These are phyloP conservation scores for Daldinia grandis DNA, from an alignment of 495 filamentous ascomycete species.

Conservation along the genomic window DNA sequence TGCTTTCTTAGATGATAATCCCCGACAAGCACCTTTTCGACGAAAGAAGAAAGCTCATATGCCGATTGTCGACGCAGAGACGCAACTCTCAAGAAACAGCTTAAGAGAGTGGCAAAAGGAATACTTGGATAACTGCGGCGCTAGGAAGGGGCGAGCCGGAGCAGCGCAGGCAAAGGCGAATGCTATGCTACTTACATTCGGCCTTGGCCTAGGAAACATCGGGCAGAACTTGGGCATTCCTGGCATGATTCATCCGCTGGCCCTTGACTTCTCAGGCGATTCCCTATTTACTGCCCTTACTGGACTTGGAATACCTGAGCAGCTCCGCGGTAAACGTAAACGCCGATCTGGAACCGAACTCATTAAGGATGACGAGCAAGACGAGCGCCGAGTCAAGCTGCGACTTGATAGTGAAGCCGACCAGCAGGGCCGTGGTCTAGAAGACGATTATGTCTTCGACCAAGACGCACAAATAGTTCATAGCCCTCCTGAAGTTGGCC, in stretches of 20 bases:
- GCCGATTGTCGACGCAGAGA: conserved; percentile 51
- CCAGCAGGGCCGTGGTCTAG: conserved; percentile 30
- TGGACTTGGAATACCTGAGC: conserved; percentile 26
- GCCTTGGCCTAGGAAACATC: conserved; percentile 52
- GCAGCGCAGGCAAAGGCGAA: conserved; percentile 54
- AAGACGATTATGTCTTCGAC: conserved; percentile 36
- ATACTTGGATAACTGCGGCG: conserved; percentile 61
- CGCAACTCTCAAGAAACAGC: conserved; percentile 61
- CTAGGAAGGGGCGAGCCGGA: conserved; percentile 29
- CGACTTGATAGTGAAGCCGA: conserved; percentile 32
- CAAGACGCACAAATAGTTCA: conserved; percentile 30
- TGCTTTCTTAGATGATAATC: conserved; percentile 32
- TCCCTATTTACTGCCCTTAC: conserved; percentile 44
- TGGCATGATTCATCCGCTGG: conserved; percentile 48
- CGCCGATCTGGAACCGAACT: conserved; percentile 40
- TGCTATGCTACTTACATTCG: conserved; percentile 55
- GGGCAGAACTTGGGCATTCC: conserved; percentile 43
- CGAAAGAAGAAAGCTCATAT: conserved; percentile 41
- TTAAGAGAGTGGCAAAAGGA: conserved; percentile 66
- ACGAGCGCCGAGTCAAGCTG: conserved; percentile 41
- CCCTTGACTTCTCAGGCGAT: conserved; percentile 50
- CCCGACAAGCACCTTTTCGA: conserved; percentile 36
- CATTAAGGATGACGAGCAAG: conserved; percentile 31
- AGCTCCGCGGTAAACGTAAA: conserved; percentile 32
- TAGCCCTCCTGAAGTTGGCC: conserved; percentile 48